A percentile compares a stretch with the other conserved stretches of the same genome.
Conservation (phyloP, 257 asterid genomes). For the Salvia splendens region DNA sequence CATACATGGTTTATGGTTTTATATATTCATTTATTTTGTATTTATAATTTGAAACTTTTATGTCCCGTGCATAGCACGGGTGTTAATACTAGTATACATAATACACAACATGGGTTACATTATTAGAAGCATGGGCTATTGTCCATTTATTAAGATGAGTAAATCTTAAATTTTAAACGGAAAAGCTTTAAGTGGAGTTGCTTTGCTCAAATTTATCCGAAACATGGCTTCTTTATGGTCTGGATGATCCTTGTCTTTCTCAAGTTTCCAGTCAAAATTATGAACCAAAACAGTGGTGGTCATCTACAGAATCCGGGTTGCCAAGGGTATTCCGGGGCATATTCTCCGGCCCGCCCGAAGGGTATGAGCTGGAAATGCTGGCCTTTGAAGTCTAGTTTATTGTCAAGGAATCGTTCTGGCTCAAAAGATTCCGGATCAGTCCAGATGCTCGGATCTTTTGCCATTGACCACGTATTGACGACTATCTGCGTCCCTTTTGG, state of each 20-base stretch:
- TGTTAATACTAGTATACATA: too few species aligned
- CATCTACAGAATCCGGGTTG: constrained; percentile 32
- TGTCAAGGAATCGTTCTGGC: constrained; percentile 34
- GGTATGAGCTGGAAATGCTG: constrained; percentile 41
- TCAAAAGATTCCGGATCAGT: constrained; percentile 30
- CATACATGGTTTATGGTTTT: too few species aligned
- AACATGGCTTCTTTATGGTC: background rate
- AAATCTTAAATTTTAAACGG: constrained; percentile 4
- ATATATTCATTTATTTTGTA: too few species aligned
- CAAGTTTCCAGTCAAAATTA: constrained; percentile 38
- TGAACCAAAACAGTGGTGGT: constrained; percentile 33
- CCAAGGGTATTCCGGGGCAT: constrained; percentile 39
- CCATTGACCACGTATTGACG: constrained; percentile 40
- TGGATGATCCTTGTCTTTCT: background rate
- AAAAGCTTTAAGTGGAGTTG: constrained; percentile 11
- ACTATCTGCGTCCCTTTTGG: constrained; percentile 39
- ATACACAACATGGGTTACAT: too few species aligned
- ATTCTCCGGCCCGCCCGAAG: constrained; percentile 42
- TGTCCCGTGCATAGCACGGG: too few species aligned
- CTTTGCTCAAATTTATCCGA: constrained; percentile 19
- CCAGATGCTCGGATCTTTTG: constrained; percentile 38
- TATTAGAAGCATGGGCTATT: too few species aligned
- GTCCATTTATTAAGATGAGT: too few species aligned
- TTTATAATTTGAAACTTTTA: too few species aligned
- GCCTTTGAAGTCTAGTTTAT: constrained; percentile 29